A percentile compares a stretch with the other conserved stretches of the same genome.
Conservation (phyloP, 257 asterid genomes). For the Jacaranda copaia region DNA sequence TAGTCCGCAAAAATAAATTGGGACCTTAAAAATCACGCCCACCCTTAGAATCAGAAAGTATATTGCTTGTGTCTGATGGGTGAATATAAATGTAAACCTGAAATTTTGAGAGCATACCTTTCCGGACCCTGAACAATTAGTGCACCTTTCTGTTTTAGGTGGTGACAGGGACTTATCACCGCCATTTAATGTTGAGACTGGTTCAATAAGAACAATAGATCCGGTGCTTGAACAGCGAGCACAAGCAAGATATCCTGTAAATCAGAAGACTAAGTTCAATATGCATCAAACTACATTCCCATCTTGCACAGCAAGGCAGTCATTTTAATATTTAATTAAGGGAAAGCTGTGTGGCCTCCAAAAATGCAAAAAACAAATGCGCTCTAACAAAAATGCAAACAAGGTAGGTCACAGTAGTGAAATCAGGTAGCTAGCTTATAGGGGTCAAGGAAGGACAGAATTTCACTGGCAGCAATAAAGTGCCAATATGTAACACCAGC, state of each 20-base stretch:
- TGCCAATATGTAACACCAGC: neutral
- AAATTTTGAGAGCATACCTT: slow-evolving; percentile 58
- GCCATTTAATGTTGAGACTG: slow-evolving; percentile 60
- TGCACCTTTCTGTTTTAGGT: slow-evolving; percentile 84
- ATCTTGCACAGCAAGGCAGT: neutral
- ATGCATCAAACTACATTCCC: slow-evolving; percentile 32
- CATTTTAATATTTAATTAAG: neutral
- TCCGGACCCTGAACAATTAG: slow-evolving; percentile 94
- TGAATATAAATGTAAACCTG: slow-evolving; percentile 13
- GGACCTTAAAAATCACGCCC: neutral
- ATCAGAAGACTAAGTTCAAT: slow-evolving; percentile 19
- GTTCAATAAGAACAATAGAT: slow-evolving; percentile 77
- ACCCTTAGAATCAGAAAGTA: neutral
- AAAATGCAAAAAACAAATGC: neutral
- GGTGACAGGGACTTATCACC: slow-evolving; percentile 65
- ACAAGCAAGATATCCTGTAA: slow-evolving; percentile 92
- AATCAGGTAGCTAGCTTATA: neutral
- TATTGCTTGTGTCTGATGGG: neutral
- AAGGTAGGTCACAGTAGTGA: neutral
- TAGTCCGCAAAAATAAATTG: neutral
- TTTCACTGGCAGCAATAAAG: neutral
- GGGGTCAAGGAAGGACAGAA: neutral
- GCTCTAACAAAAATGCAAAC: neutral
- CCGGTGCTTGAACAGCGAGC: slow-evolving; percentile 94
- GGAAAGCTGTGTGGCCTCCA: neutral